These are phyloP conservation scores for Botrytis tulipae DNA, from an alignment of 2,329 filamentous ascomycete genomes.

Conservation along the genomic window DNA sequence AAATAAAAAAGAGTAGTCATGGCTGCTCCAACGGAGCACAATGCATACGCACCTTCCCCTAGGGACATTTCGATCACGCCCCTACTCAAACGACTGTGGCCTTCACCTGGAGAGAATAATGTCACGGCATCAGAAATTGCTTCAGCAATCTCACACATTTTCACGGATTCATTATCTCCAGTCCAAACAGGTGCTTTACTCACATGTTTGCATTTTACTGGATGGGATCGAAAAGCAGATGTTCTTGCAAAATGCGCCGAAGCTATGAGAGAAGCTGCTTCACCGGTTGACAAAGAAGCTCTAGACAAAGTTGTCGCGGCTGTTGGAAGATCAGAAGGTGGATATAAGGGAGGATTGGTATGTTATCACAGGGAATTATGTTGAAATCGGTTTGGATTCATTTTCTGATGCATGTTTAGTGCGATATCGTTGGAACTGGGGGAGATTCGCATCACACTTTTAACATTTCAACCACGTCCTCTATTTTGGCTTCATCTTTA, in stretches of 20 bases:
- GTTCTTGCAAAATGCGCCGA: constrained; percentile 82
- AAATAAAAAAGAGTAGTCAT: constrained; percentile 23
- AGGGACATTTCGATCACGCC: constrained; percentile 56
- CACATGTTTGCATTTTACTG: constrained; percentile 89
- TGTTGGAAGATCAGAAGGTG: constrained; percentile 64
- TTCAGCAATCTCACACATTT: constrained; percentile 85
- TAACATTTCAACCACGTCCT: constrained; percentile 95
- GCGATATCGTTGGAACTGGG: constrained; percentile 96
- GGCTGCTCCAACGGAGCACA: constrained; percentile 28
- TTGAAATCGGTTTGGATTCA: background rate
- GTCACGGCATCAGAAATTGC: constrained; percentile 81
- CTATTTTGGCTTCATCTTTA: constrained; percentile 83
- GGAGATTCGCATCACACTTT: constrained; percentile 97
- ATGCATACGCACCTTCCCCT: constrained; percentile 24
- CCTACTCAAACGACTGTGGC: constrained; percentile 72
- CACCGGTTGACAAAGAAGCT: constrained; percentile 62
- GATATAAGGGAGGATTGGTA: constrained; percentile 81
- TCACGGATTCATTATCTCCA: constrained; percentile 84
- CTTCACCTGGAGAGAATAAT: constrained; percentile 43
- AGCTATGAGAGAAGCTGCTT: constrained; percentile 79
- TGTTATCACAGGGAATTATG: constrained; percentile 38
- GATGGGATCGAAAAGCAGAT: constrained; percentile 77
- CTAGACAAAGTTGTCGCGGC: constrained; percentile 61
- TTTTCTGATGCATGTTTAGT: constrained; percentile 42
- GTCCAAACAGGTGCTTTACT: constrained; percentile 84